Evolutionary conservation across 2,329 filamentous ascomycete genomes (phyloP), one percentile per base, ranked within the genome.

Genomic region (Sordariomycetes sp.): DNA sequence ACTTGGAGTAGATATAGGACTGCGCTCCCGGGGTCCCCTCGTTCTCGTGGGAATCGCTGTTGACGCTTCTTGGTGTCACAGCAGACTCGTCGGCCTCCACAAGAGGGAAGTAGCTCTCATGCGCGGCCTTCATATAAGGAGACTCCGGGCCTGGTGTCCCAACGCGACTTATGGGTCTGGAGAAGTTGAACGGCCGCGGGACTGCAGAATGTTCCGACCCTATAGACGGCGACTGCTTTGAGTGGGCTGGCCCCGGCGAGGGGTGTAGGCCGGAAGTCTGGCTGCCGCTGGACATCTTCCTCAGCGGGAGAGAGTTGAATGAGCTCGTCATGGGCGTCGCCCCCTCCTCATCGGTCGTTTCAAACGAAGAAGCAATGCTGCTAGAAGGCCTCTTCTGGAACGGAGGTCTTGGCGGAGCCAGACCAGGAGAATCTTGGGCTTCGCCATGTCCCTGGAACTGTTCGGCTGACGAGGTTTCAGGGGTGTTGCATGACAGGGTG

Each of bases 151-250:
- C 72, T 17, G 81, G 81, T 13, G 79, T 84, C 60, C 82, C 83
- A 60, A 84, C 80, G 66, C 86, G 79, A 69, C 92, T 96, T 60
- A 95, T 72, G 0, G 94, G 94, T 51, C 94, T 81, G 0, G 94
- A 97, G 69, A 97, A 97, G 70, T 99, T 97, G 72, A 95, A 92
- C 1, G 90, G 87, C 17, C 86, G 81, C 13, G 85, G 82, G 39
- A 90, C 66, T 10, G 69, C 78, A 52, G 90, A 95, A 55, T 82
- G 81, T 60, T 96, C 89, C 1, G 92, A 97, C 60, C 84, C 85
- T 42, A 89, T 79, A 0, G 94, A 97, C 1, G 90, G 90, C 1
- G 91, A 95, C 64, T 90, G 81, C 59, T 84, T 81, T 64, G 85
- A 80, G 32, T 82, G 76, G 17, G 80, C 76, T 59, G 79, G 70